phyloP scores from a whole-genome alignment of 2,329 filamentous ascomycete species.

The Fusarium sp. region DNA sequence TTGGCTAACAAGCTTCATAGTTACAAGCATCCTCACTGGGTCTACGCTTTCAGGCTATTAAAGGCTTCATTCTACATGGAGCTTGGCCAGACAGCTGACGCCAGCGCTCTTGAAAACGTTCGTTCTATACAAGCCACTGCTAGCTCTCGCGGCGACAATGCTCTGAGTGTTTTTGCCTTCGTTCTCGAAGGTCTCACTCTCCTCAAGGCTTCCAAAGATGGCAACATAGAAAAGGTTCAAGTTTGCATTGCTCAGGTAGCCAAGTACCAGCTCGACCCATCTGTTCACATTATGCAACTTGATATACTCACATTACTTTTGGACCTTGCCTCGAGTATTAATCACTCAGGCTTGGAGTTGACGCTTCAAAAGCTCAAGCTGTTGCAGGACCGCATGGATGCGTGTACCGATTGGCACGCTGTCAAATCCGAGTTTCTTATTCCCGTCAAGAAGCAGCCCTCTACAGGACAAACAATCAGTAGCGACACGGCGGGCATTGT shows the following conservation, averaged over 20 bases:
- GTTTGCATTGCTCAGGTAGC: constrained; percentile 78
- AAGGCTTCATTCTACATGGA: constrained; percentile 77
- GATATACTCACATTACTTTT: constrained; percentile 73
- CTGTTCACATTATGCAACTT: constrained; percentile 72
- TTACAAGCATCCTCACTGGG: constrained; percentile 76
- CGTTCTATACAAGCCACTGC: constrained; percentile 70
- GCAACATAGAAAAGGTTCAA: constrained; percentile 77
- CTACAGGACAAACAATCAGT: constrained; percentile 63
- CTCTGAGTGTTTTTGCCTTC: constrained; percentile 73
- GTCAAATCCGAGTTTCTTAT: constrained; percentile 62
- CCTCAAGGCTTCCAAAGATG: constrained; percentile 71
- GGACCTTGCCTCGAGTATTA: constrained; percentile 76
- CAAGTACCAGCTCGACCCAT: constrained; percentile 75
- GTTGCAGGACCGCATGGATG: constrained; percentile 72
- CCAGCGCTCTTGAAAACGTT: constrained; percentile 75
- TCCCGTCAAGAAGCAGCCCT: constrained; percentile 64
- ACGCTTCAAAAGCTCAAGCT: constrained; percentile 69
- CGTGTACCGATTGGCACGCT: constrained; percentile 62
- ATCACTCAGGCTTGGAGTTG: constrained; percentile 68
- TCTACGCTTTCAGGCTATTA: constrained; percentile 80
- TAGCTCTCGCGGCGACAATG: constrained; percentile 68
- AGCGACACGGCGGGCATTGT: constrained; percentile 67
- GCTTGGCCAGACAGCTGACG: constrained; percentile 68
- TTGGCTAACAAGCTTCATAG: constrained; percentile 47
- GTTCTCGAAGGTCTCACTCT: constrained; percentile 77